Percentiles rank a stretch among this genome's conserved stretches.
Conservation (phyloP, 2,329 filamentous ascomycete genomes). For the Aureobasidium sp. region DNA sequence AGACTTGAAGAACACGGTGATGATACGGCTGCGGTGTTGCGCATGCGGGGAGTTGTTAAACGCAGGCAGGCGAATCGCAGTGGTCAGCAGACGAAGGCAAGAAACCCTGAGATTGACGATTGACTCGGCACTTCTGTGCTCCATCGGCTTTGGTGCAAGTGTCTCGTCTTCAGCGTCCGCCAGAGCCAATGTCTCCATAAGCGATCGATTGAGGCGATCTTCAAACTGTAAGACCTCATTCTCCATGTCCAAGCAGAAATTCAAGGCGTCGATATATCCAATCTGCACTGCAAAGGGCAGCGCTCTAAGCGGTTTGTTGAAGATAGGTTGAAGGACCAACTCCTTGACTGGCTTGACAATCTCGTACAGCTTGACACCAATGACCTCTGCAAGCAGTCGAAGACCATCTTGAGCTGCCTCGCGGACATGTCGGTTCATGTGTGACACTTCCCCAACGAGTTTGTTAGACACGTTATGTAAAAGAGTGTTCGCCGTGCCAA, state of each 20-base stretch:
- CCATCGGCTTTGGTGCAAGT: constrained; percentile 81
- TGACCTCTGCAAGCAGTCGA: constrained; percentile 68
- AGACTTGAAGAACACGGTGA: constrained; percentile 96
- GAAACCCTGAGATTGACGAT: constrained; percentile 88
- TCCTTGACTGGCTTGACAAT: constrained; percentile 86
- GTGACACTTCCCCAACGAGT: constrained; percentile 79
- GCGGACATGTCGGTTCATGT: constrained; percentile 93
- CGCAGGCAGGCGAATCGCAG: constrained; percentile 86
- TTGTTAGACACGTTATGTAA: constrained; percentile 72
- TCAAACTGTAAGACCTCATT: constrained; percentile 86
- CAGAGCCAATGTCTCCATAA: constrained; percentile 88
- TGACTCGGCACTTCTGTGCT: constrained; percentile 90
- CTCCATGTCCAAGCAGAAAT: constrained; percentile 85
- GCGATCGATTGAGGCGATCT: constrained; percentile 76
- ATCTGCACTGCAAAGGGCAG: constrained; percentile 93
- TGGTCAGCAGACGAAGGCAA: constrained; percentile 86
- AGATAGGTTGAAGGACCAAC: constrained; percentile 80
- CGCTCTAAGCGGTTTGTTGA: constrained; percentile 86
- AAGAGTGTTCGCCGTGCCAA: constrained; percentile 55
- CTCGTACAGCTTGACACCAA: constrained; percentile 74
- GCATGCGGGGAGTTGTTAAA: constrained; percentile 67
- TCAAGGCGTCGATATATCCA: constrained; percentile 95
- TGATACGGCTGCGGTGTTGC: constrained; percentile 54
- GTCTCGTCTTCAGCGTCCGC: constrained; percentile 93
- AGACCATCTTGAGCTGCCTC: constrained; percentile 77